Conservation (phyloP, 2,329 filamentous ascomycete species). For the Cladosporium halotolerans region DNA sequence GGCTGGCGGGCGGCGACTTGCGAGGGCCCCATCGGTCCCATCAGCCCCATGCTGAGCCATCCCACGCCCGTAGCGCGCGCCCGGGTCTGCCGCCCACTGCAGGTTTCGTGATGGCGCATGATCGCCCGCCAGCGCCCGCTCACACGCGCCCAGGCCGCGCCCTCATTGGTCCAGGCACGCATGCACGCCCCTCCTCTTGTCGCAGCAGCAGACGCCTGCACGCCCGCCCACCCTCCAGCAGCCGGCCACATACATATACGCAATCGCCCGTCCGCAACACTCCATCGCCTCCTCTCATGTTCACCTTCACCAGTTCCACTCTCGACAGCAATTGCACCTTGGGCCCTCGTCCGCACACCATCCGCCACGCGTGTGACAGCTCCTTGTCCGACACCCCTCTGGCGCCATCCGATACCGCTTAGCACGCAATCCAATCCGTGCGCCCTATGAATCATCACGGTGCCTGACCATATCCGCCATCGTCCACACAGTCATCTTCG, state of each 20-base stretch:
- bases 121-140: conserved; percentile 6
- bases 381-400: conserved; percentile 1
- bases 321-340: conserved; percentile 1
- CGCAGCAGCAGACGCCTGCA: conserved; percentile 5
- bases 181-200: conserved; percentile 8
- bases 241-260: conserved; percentile 2
- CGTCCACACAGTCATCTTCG: conserved; percentile 8
- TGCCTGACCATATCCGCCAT: conserved; percentile 9
- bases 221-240: not conserved
- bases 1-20: not conserved
- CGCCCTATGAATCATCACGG: conserved; percentile 16
- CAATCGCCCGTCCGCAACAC: conserved; percentile 3
- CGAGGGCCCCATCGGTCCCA: not conserved
- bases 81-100: not conserved
- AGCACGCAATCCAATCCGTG: conserved; percentile 20
- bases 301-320: not conserved
- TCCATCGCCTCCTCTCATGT: not conserved
- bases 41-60: not conserved
- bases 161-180: conserved; percentile 5
- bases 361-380: conserved; percentile 7
- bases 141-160: not conserved
- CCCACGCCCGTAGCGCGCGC: conserved; percentile 3
- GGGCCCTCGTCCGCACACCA: not conserved
- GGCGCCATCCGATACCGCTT: conserved; percentile 10
- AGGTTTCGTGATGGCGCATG: conserved; percentile 9